Evolutionary conservation across 495 filamentous ascomycete genomes (phyloP), one percentile per base, ranked within the genome.

Genomic region (Articulospora tetracladia): DNA sequence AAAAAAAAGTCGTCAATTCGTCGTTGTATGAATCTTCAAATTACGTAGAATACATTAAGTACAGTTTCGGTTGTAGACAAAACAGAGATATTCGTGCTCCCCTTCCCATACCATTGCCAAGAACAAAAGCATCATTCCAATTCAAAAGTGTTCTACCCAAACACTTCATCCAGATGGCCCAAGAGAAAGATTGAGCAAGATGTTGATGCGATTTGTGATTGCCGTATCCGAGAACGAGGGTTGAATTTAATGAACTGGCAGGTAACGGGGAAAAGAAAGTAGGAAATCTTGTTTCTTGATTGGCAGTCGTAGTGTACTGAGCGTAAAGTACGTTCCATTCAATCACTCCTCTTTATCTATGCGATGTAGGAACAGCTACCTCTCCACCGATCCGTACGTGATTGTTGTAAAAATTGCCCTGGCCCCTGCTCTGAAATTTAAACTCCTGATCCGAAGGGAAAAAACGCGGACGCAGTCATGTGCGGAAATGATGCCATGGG

Each of bases 41-140:
- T 66, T 66, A 66, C 63, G 58, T 62, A 59, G 59, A 61, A 66
- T 66, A 66, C 63, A 66, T 66, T 66, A 66, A 59, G 30, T 60
- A 62, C 60, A 58, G 20, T 49, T 28, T 44, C 19, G 49, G 39
- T 54, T 7, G 0, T 47, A 12, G 24, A 30, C 41, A 44, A n/a
- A n/a, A n/a, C n/a, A n/a, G n/a, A n/a, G n/a, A n/a, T n/a, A n/a
- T n/a, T 44, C 28, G 24, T 20, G 12, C 50, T 53, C 22, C n/a
- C 50, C 26, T 28, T 23, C 50, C 12, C 59, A 44, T 25, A 11
- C 30, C 25, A 41, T 44, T 44, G 11, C 13, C 26, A 47, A 26
- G 44, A 27, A 26, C 28, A 53, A 50, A 26, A 27, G 19, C n/a
- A 7, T n/a, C 15, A 11, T 44, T 19, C 39, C 39, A 44, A 44